These are phyloP conservation scores for Litsea cubeba DNA, from an alignment of 164 flowering plant genomes.

Conservation along the genomic window DNA sequence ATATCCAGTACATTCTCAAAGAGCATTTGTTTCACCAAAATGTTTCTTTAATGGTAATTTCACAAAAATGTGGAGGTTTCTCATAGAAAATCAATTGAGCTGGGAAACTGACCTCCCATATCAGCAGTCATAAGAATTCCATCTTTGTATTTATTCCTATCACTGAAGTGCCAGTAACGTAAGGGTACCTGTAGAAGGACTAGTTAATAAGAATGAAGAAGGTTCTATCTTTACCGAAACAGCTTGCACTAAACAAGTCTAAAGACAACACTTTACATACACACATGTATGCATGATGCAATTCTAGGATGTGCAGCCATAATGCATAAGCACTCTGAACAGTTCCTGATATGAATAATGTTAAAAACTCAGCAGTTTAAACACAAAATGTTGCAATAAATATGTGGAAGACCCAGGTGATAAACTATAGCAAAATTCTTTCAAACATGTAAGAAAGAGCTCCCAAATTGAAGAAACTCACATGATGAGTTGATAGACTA, in stretches of 20 bases:
- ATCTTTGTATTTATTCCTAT: conserved; percentile 80
- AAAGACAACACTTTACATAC: neutral
- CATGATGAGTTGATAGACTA: too few species aligned
- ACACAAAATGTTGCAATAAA: neutral
- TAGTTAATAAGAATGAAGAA: neutral
- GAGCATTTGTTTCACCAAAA: neutral
- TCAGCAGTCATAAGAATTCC: conserved; percentile 92
- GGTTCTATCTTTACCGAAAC: neutral
- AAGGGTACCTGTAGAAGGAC: conserved; percentile 50
- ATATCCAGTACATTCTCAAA: neutral
- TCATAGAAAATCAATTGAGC: neutral
- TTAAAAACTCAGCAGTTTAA: neutral
- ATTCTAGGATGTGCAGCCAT: neutral
- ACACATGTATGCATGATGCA: neutral
- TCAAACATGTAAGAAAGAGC: too few species aligned
- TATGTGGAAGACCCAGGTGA: neutral
- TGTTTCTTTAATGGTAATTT: neutral
- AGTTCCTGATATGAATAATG: neutral
- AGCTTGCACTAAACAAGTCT: neutral
- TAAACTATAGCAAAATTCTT: neutral
- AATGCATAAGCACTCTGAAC: neutral
- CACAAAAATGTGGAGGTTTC: neutral
- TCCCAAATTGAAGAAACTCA: too few species aligned
- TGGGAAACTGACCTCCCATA: conserved; percentile 77
- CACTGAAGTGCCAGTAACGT: conserved; percentile 93